phyloP scores from a whole-genome alignment of 805 yeast genomes.

The Saturnispora gosingensis region DNA sequence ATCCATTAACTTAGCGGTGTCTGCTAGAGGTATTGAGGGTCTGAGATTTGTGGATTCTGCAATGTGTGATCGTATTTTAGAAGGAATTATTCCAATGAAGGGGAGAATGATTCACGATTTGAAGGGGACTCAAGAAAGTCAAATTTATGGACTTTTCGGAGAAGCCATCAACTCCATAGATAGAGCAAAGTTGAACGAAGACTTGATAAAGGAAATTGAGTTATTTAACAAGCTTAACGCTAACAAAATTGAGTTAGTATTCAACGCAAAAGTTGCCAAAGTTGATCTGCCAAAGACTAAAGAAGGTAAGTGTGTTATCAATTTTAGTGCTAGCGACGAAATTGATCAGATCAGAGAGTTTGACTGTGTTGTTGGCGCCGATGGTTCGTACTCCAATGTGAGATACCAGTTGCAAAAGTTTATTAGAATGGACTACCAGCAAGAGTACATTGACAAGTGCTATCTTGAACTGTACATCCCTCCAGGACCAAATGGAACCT shows the following conservation, averaged over 20 bases:
- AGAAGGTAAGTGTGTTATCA: constrained; percentile 7
- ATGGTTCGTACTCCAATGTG: constrained; percentile 73
- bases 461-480: constrained; percentile 78
- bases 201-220: constrained; percentile 56
- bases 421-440: constrained; percentile 59
- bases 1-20: constrained; percentile 84
- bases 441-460: constrained; percentile 75
- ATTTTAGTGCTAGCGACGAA: neutral
- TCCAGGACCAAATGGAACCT: constrained; percentile 35
- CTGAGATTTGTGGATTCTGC: constrained; percentile 50
- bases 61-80: constrained; percentile 47
- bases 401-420: constrained; percentile 59
- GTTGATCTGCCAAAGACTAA: constrained; percentile 12
- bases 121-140: constrained; percentile 55
- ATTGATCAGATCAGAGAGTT: constrained; percentile 19
- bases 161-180: constrained; percentile 83
- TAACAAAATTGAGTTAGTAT: constrained; percentile 34
- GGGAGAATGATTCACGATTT: constrained; percentile 84
- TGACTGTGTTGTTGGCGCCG: constrained; percentile 72
- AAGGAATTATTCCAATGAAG: constrained; percentile 68
- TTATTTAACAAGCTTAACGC: constrained; percentile 24
- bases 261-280: constrained; percentile 49
- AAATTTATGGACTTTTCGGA: constrained; percentile 71
- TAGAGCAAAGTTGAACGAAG: constrained; percentile 57
- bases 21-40: constrained; percentile 72